phyloP scores from a whole-genome alignment of 208 protist species.

The Trypanosoma cruzi region DNA sequence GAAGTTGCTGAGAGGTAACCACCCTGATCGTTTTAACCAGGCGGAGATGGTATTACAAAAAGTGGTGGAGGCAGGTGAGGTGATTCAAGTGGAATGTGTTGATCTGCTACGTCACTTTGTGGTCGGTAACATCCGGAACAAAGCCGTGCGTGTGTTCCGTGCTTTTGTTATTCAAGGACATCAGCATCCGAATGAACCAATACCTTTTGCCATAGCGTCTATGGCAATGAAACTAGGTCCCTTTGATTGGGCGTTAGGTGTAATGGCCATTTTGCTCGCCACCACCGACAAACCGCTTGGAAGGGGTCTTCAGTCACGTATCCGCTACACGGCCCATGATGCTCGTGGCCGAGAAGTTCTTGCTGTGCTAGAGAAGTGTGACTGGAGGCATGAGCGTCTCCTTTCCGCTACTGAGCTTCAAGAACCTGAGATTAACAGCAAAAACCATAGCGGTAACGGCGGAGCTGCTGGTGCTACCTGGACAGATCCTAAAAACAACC shows the following conservation, averaged over 20 bases:
- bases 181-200: constrained; percentile 22
- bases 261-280: constrained; percentile 58
- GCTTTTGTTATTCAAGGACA: constrained; percentile 28
- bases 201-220: constrained; percentile 52
- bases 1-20: constrained; percentile 17
- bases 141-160: constrained; percentile 28
- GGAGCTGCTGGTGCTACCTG: neutral
- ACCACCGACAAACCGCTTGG: constrained; percentile 33
- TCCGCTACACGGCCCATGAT: constrained; percentile 39
- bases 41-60: constrained; percentile 23
- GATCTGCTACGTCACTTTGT: constrained; percentile 29
- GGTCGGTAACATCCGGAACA: constrained; percentile 11
- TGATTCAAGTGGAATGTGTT: constrained; percentile 19
- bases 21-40: constrained; percentile 19
- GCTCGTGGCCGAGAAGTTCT: constrained; percentile 39
- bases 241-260: constrained; percentile 70
- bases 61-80: constrained; percentile 15
- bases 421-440: constrained; percentile 9
- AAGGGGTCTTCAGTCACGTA: constrained; percentile 33
- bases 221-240: constrained; percentile 68
- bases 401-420: constrained; percentile 45
- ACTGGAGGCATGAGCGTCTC: constrained; percentile 61
- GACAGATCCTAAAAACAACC: constrained; percentile 1
- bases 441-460: constrained; percentile 12
- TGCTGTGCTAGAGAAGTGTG: constrained; percentile 53